Base-by-base conservation (phyloP, 495 filamentous ascomycete species). In the Xylaria bambusicola region DNA sequence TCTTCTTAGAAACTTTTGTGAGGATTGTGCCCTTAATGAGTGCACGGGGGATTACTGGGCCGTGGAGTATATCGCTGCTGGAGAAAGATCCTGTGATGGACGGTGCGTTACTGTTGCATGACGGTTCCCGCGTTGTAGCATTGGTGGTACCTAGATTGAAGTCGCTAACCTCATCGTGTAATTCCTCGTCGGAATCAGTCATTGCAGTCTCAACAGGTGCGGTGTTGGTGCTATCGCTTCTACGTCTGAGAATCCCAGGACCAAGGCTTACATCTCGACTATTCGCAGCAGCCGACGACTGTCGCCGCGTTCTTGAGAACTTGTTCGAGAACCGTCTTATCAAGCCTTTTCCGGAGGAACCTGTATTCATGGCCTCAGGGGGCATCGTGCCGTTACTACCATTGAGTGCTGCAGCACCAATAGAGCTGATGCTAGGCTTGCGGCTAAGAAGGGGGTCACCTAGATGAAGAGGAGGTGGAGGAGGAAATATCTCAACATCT, bases 241-340 rank as follows among this genome's bases (percentile, higher is more conserved):
- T 84, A 54, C 90, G 82, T 52, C 94, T 86, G 73, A 94, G 84
- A 29, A 96, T 86, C 24, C 93, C 87, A 2, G 94, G 94, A 0
- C 94, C 94, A 23, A 88, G 87, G 70, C 92, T 97, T 31, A 87
- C 86, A 66, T 97, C 92, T 24, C 91, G 85, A 66, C 84, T 90
- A 56, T 86, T 86, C 20, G 86, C 80, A 36, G 88, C 80, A 6
- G 86, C 86, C 0, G 88, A 88, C 6, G 92, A 94, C 52, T 84
- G 82, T 49, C 88, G 84, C 52, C 92, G 83, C 26, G 66, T 61
- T 21, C 74, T 69, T 33, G 63, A 67, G 33, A 79, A 65, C 56
- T 67, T 77, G 51, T 74, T 78, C 18, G 78, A 81, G 21, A 78
- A 66, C n/a, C 78, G 77, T 27, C 78, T 72, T 35, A 79, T 75